Base-by-base conservation (phyloP, 1,284 basidiomycete genomes). In the Rhodotorula sp. region DNA sequence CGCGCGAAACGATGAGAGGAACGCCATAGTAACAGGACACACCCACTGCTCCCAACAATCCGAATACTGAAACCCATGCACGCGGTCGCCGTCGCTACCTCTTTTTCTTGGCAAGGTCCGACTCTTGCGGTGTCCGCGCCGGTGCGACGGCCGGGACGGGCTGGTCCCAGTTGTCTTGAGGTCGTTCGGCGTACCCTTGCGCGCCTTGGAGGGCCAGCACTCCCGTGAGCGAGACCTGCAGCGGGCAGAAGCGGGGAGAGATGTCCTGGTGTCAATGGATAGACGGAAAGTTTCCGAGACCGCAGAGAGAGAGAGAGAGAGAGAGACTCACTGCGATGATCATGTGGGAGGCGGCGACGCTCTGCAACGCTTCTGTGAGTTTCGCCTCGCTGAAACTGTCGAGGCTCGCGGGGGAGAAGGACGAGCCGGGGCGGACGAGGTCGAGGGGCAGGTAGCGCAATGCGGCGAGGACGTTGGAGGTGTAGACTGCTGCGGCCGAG, bases 391-490 rank as follows among this genome's bases (percentile, higher is more conserved):
- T 62, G 29, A 64, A 48, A 5, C 23, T 46, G 61, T 60, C 58
- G 34, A 34, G 65, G 43, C 39, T 46, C 10, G 29, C 62, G 31
- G 62, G 34, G 49, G 34, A 47, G 46, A 57, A 57, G 20, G 54
- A 39, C 23, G 59, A 26, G 14, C 52, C 65, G 48, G 62, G 59
- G 1, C 18, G n/a, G 58, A 58, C 52, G 48, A 34, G 14, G 18
- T 54, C 49, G 58, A 73, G 71, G n/a, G 75, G 75, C 52, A 76
- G 70, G 69, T 70, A 76, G 3, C 67, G 70, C 18, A 76, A 64
- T 1, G 73, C 75, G n/a, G 75, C 70, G 54, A 68, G 68, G 34
- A 74, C 64, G 59, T 76, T 76, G 1, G 73, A 62, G 29, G 69
- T 56, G 65, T 76, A 70, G 60, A 71, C 68, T 6, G 69, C 58